A percentile compares a stretch with the other conserved stretches of the same genome.
Evolutionary conservation across 371 early-diverging fungal species (phyloP).

Genomic region (Entomophthora muscae): DNA sequence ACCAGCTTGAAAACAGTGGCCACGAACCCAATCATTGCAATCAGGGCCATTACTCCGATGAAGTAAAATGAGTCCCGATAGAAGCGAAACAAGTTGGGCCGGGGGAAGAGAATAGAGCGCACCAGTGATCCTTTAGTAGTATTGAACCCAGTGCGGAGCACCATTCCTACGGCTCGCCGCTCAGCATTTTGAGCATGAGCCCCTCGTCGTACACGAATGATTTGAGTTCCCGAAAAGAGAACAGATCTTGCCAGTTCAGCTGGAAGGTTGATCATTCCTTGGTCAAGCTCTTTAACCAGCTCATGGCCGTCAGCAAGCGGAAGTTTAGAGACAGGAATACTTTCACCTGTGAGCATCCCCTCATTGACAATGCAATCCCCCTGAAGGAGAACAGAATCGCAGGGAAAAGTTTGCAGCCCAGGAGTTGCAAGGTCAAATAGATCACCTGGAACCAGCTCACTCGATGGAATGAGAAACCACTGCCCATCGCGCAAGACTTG

Average conservation of each 20-base stretch:
- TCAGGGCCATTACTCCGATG: conserved; percentile 69
- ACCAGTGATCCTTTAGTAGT: conserved; percentile 92
- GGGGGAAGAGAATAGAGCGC: conserved; percentile 83
- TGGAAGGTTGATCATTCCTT: conserved; percentile 20
- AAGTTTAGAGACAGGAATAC: conserved; percentile 57
- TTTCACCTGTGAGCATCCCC: conserved; percentile 94
- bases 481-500: conserved; percentile 44
- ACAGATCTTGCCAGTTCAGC: conserved; percentile 60
- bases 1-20: not conserved
- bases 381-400: conserved; percentile 87
- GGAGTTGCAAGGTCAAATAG: conserved; percentile 57
- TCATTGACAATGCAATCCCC: conserved; percentile 98
- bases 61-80: conserved; percentile 91
- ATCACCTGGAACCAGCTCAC: conserved; percentile 92
- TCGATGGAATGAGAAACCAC: conserved; percentile 46
- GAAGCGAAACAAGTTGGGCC: conserved; percentile 85
- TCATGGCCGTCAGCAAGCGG: conserved; percentile 42
- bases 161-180: conserved; percentile 49
- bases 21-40: conserved; percentile 16
- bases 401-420: conserved; percentile 54
- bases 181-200: conserved; percentile 10
- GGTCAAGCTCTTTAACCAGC: conserved; percentile 22
- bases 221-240: conserved; percentile 79
- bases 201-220: conserved; percentile 56
- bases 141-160: conserved; percentile 82